These are phyloP conservation scores for Dicorynia guianensis DNA, from an alignment of 306 rosid species.

Conservation along the genomic window DNA sequence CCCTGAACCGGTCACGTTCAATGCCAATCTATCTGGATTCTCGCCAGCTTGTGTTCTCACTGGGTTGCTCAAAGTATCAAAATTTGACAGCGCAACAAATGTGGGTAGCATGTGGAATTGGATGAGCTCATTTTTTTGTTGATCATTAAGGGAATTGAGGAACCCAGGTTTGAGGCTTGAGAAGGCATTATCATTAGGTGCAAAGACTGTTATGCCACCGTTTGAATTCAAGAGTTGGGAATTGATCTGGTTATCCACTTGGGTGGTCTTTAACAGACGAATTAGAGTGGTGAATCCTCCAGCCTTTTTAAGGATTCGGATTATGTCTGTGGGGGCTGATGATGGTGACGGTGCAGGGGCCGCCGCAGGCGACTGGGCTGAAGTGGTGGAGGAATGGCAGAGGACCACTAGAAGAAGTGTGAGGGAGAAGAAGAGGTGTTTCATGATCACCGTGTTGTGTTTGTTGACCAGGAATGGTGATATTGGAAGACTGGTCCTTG, in stretches of 20 bases:
- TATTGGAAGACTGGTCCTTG: conserved; percentile 35
- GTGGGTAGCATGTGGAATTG: conserved; percentile 72
- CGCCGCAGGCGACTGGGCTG: conserved; percentile 53
- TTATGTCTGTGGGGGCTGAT: conserved; percentile 59
- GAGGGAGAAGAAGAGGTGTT: conserved; percentile 34
- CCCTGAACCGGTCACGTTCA: conserved; percentile 68
- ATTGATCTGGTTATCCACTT: conserved; percentile 67
- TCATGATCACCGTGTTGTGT: conserved; percentile 35
- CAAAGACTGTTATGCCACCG: conserved; percentile 65
- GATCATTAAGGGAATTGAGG: conserved; percentile 64
- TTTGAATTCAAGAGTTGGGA: conserved; percentile 60
- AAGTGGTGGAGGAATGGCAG: conserved; percentile 22
- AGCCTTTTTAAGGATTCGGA: conserved; percentile 67
- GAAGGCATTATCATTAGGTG: conserved; percentile 67
- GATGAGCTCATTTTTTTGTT: conserved; percentile 69
- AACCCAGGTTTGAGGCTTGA: conserved; percentile 66
- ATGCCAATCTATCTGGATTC: conserved; percentile 56
- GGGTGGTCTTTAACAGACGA: conserved; percentile 66
- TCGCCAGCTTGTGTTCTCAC: conserved; percentile 77
- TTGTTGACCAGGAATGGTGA: background rate
- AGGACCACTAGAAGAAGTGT: conserved; percentile 33
- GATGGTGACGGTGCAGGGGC: conserved; percentile 58
- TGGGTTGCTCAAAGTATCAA: conserved; percentile 75
- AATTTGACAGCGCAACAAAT: conserved; percentile 55
- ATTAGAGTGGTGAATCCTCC: conserved; percentile 65